Base-by-base conservation (phyloP, 495 filamentous ascomycete species). In the Aspergillus funiculosus region DNA sequence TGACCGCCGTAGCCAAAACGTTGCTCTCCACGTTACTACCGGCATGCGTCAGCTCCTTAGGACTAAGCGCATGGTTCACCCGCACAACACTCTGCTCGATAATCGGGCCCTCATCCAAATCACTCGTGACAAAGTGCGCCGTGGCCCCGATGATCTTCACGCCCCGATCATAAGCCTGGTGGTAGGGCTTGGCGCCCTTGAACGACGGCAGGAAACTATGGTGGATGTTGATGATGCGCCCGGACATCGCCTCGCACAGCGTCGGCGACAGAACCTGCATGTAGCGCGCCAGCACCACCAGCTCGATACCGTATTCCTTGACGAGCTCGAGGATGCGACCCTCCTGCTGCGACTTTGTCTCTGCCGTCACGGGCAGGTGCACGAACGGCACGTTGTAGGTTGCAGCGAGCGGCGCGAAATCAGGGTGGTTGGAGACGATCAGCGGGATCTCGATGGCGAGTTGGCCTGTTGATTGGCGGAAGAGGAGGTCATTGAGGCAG, bases 81-180 rank as follows among this genome's bases (percentile, higher is more conserved):
- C 82, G 70, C 5, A 78, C 71, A 25, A 86, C 78, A 41, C 81
- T 79, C 73, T 87, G 83, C 73, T 86, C 83, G 54, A 87, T 87
- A 51, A 87, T 87, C 13, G 83, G 83, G 4, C 83, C 83, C 62
- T 87, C 83, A 53, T 87, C 83, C 36, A 87, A 63, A 57, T 86
- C 82, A 39, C 79, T 81, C 24, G 83, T 87, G 51, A 86, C 83
- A 53, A 86, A 86, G 61, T 87, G 83, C 31, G 83, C 83, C 22
- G 81, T 85, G 42, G 84, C 84, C 26, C 84, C 84, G 41, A 86
- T 83, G 53, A 88, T 85, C 75, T 88, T 88, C 43, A 88, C 84
- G 36, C 84, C 84, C 22, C 82, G 73, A 30, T 86, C 83, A 59
- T 79, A 84, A 15, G 84, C 84, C 69, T 86, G 83, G 67, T 88